Evolutionary conservation across 2,329 filamentous ascomycete genomes (phyloP), one percentile per base, ranked within the genome.

Genomic region (Coleophoma crateriformis): DNA sequence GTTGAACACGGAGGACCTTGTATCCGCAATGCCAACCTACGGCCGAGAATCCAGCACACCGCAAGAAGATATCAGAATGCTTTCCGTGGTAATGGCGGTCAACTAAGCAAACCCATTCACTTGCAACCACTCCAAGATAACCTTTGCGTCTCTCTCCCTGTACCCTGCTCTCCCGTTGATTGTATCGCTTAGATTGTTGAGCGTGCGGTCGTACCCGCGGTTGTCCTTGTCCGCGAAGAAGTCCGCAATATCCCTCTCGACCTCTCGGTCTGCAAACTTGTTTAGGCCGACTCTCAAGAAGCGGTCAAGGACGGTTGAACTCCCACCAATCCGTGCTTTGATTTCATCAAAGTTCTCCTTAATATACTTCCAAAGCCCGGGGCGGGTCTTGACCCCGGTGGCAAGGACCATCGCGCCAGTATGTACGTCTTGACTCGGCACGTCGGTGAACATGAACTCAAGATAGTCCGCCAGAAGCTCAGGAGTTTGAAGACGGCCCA

Each of bases 211-310:
- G 68, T 91, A 97, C 45, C 84, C 87, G 61, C 82, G 82, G 15
- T 87, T 92, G 63, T 97, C 88, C 75, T 92, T 95, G 61, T 80
- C 79, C 60, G 80, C 77, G 75, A 97, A 99, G 76, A 99, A 99
- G 3, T 71, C 67, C 45, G 84, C 77, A 61, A 99, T 94, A 48
- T 96, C 90, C 56, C 82, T 76, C 54, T 89, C 79, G 14, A 82
- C 77, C 54, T 79, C 77, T 13, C 75, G 71, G 59, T 90, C 84
- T 3, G 88, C 81, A 66, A 95, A 97, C 64, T 88, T 87, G 61
- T 81, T 82, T 58, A 99, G 72, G 41, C 84, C 84, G 58, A 87
- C 75, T 59, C 88, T 84, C 60, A 99, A 72, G 70, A 95, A 96
- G 44, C 92, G 84, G 70, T 99, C 92, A 14, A 96, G 75, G 3